Percentiles rank a stretch among this genome's conserved stretches.
Evolutionary conservation across 2,329 filamentous ascomycete species (phyloP).

Genomic region (Didymosphaeria variabile): DNA sequence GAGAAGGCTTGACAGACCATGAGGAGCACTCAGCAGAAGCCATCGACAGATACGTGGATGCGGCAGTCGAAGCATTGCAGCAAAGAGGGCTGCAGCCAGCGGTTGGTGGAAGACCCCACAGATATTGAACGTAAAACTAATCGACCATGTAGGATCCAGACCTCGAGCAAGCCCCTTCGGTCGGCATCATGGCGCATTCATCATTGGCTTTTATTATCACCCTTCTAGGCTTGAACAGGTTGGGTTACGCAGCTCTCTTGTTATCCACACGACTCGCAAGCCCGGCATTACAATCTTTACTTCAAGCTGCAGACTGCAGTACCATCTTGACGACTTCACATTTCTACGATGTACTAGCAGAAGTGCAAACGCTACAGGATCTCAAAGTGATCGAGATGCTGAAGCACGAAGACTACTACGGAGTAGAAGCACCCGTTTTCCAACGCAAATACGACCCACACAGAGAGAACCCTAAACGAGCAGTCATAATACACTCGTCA

Average conservation of each 20-base stretch:
- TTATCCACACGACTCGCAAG: slow-evolving; percentile 64
- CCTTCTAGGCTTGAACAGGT: slow-evolving; percentile 62
- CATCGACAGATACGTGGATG: slow-evolving; percentile 37
- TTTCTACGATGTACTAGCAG: slow-evolving; percentile 32
- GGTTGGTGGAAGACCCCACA: slow-evolving; percentile 19
- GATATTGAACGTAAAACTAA: slow-evolving; percentile 9
- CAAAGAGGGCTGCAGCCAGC: slow-evolving; percentile 31
- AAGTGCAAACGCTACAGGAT: slow-evolving; percentile 40
- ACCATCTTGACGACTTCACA: slow-evolving; percentile 29
- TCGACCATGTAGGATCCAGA: slow-evolving; percentile 23
- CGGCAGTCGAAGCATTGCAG: slow-evolving; percentile 30
- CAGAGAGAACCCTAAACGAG: slow-evolving; percentile 49
- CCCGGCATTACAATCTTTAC: slow-evolving; percentile 60
- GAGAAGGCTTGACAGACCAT: slow-evolving; percentile 32
- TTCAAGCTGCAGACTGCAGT: slow-evolving; percentile 34
- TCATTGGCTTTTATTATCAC: slow-evolving; percentile 65
- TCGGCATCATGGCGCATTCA: slow-evolving; percentile 63
- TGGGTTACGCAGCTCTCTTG: slow-evolving; percentile 65
- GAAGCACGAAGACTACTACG: slow-evolving; percentile 31
- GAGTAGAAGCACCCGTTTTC: slow-evolving; percentile 26
- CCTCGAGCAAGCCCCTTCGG: slow-evolving; percentile 33
- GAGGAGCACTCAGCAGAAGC: slow-evolving; percentile 38
- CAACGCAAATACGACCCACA: slow-evolving; percentile 30
- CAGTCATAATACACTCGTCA: slow-evolving; percentile 56
- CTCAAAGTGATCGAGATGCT: slow-evolving; percentile 35